Conservation (phyloP, 441 rosid species). For the Populus hybrid region DNA sequence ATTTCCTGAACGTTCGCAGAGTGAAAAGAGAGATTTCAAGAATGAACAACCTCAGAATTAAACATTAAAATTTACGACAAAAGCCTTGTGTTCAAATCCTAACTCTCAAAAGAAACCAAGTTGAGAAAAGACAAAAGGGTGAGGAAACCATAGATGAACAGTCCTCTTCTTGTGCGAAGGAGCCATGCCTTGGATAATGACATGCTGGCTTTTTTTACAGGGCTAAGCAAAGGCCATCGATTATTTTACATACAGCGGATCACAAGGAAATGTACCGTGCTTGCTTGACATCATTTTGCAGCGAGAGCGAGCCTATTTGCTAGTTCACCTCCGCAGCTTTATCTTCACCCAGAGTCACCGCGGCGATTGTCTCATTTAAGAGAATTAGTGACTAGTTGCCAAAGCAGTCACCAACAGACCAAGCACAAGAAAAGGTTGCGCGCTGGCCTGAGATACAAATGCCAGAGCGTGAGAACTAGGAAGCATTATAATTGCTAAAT, state of each 20-base stretch:
- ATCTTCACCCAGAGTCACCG: neutral
- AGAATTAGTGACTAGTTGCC: conserved; percentile 70
- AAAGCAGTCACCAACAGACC: conserved; percentile 90
- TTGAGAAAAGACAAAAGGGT: neutral
- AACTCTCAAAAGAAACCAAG: neutral
- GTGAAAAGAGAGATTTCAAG: neutral
- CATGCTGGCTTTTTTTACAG: neutral
- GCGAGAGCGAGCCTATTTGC: neutral
- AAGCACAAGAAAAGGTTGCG: conserved; percentile 90
- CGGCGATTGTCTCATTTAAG: neutral
- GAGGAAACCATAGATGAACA: neutral
- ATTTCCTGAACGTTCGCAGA: neutral
- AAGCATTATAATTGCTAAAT: neutral
- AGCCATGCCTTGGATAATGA: neutral
- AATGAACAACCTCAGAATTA: neutral
- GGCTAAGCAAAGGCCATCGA: neutral
- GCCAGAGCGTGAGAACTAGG: neutral
- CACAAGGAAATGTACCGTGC: neutral
- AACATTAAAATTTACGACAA: neutral
- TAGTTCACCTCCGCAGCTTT: neutral
- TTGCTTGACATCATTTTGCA: neutral
- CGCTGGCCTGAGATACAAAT: conserved; percentile 64
- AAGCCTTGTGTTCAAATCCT: neutral
- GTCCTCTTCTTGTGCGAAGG: neutral
- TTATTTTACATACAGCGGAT: neutral